phyloP scores from a whole-genome alignment of 2,329 filamentous ascomycete genomes.

The Arthrobotrys pseudoclavata region DNA sequence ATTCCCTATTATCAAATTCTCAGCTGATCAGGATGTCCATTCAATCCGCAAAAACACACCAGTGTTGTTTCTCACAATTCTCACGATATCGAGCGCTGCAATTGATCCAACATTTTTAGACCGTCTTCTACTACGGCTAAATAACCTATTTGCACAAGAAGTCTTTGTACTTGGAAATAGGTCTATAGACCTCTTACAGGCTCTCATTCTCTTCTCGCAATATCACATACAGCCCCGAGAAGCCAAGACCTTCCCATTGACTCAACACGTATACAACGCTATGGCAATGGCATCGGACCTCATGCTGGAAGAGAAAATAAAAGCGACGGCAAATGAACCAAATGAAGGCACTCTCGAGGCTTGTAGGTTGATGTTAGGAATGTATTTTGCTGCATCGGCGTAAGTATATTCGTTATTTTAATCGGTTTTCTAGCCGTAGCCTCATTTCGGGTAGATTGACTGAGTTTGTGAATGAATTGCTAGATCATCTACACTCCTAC shows the following conservation, averaged over 20 bases:
- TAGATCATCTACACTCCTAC: slow-evolving; percentile 23
- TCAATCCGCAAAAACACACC: slow-evolving; percentile 11
- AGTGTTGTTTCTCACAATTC: slow-evolving; percentile 20
- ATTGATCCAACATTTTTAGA: slow-evolving; percentile 11
- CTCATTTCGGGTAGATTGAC: neutral
- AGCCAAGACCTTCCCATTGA: slow-evolving; percentile 29
- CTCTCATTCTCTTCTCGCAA: slow-evolving; percentile 26
- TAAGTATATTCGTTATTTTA: slow-evolving; percentile 9
- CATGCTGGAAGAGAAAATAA: slow-evolving; percentile 23
- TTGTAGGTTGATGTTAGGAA: slow-evolving; percentile 25
- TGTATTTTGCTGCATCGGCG: slow-evolving; percentile 39
- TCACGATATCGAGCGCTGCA: slow-evolving; percentile 21
- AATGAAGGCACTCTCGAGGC: neutral
- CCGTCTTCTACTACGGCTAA: slow-evolving; percentile 15
- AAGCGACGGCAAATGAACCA: neutral
- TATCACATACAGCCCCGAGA: slow-evolving; percentile 32
- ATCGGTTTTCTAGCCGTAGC: neutral
- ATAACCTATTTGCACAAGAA: slow-evolving; percentile 17
- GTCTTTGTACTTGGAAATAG: slow-evolving; percentile 29
- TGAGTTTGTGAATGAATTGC: neutral
- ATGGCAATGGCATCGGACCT: slow-evolving; percentile 32
- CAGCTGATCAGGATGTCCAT: slow-evolving; percentile 9
- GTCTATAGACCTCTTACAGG: slow-evolving; percentile 34
- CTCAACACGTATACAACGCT: slow-evolving; percentile 34
- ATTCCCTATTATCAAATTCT: slow-evolving; percentile 34